These are phyloP conservation scores for Starmerella powellii DNA, from an alignment of 805 yeast genomes.

Conservation along the genomic window DNA sequence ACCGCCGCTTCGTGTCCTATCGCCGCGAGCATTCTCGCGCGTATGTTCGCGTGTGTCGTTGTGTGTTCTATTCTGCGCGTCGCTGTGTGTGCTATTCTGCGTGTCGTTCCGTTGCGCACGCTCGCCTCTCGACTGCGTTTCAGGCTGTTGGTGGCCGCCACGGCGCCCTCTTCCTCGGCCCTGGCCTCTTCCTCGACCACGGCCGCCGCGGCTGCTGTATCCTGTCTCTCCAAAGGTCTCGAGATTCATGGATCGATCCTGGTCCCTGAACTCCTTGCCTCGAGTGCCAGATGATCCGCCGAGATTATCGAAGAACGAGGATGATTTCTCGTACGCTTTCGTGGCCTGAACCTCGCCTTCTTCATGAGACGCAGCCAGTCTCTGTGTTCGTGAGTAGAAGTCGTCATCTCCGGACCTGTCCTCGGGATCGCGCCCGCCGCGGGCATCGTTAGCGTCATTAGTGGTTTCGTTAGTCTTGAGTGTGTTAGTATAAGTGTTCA, in stretches of 20 bases:
- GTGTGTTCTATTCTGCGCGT: too few species aligned
- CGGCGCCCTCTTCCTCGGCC: constrained; percentile 12
- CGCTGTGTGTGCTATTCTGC: too few species aligned
- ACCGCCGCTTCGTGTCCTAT: too few species aligned
- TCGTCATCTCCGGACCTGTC: too few species aligned
- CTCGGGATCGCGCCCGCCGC: too few species aligned
- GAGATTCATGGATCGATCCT: constrained; percentile 58
- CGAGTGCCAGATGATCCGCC: too few species aligned
- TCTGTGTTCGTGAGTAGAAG: constrained; percentile 14
- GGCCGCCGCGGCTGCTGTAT: neutral
- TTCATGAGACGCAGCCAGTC: constrained; percentile 12
- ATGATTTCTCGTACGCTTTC: constrained; percentile 56
- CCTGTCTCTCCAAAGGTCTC: constrained; percentile 67
- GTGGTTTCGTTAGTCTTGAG: too few species aligned
- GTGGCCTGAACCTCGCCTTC: constrained; percentile 16
- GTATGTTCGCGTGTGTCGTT: too few species aligned
- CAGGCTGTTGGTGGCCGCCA: constrained; percentile 12
- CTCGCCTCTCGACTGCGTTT: too few species aligned
- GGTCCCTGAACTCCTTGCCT: too few species aligned
- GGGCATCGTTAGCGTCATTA: constrained; percentile 22
- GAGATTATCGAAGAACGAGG: constrained; percentile 81
- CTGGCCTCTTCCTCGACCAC: constrained; percentile 1
- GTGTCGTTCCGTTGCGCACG: too few species aligned
- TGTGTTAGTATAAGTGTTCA: constrained; percentile 27
- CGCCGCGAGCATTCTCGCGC: too few species aligned